A percentile compares a stretch with the other conserved stretches of the same genome.
phyloP scores from a whole-genome alignment of 2,329 filamentous ascomycete genomes.

The Tolypocladium album region DNA sequence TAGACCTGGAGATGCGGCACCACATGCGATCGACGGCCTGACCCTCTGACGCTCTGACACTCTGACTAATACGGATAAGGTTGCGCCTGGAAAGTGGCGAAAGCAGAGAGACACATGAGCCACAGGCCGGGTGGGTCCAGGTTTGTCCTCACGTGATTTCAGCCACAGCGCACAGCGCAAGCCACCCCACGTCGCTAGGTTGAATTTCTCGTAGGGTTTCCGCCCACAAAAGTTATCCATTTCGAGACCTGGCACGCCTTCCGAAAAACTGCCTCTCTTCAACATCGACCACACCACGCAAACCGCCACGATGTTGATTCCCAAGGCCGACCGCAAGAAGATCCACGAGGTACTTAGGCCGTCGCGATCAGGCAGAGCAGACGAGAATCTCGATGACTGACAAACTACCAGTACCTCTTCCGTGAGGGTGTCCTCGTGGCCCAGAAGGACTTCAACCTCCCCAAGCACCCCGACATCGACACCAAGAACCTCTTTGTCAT shows the following conservation, averaged over 20 bases:
- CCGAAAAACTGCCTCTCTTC: slow-evolving; percentile 28
- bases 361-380: background rate
- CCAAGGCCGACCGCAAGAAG: slow-evolving; percentile 99
- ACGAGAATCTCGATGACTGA: slow-evolving; percentile 9
- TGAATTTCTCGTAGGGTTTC: slow-evolving; percentile 28
- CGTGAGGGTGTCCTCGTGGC: slow-evolving; percentile 87
- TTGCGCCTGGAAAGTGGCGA: background rate
- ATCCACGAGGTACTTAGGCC: slow-evolving; percentile 66
- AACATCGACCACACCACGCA: slow-evolving; percentile 38
- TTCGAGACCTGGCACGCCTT: slow-evolving; percentile 27
- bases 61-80: background rate
- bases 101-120: background rate
- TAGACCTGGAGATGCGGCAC: background rate
- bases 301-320: slow-evolving; percentile 83
- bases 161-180: slow-evolving; percentile 15
- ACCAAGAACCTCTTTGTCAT: slow-evolving; percentile 99
- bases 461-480: slow-evolving; percentile 96
- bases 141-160: slow-evolving; percentile 19
- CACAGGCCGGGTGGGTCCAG: background rate
- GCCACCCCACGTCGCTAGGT: slow-evolving; percentile 24
- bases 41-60: background rate
- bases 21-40: background rate
- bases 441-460: slow-evolving; percentile 98
- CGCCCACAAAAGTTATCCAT: slow-evolving; percentile 35
- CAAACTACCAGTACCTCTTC: slow-evolving; percentile 72